A percentile compares a stretch with the other conserved stretches of the same genome.
These are phyloP conservation scores for Lepidium aucheri DNA, from an alignment of 345 rosid species.

Conservation along the genomic window DNA sequence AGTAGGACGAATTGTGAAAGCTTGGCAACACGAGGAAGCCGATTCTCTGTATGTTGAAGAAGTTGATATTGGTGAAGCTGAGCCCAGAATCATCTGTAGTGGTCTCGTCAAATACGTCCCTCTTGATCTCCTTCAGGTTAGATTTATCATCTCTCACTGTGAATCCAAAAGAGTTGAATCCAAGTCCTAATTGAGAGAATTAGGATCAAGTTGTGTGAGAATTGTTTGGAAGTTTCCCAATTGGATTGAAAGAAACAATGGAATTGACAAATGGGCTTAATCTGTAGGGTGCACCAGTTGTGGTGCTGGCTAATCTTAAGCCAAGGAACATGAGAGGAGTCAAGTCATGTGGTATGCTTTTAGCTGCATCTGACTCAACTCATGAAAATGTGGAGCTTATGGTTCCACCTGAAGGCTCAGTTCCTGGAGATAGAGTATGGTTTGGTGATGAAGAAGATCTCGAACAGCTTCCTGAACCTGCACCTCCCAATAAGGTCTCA, in stretches of 20 bases:
- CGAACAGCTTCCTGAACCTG: slow-evolving; percentile 48
- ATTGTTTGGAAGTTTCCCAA: background rate
- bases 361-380: slow-evolving; percentile 76
- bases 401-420: slow-evolving; percentile 60
- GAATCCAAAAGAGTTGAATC: background rate
- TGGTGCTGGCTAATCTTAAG: slow-evolving; percentile 81
- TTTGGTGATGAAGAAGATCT: slow-evolving; percentile 58
- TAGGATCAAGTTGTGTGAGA: background rate
- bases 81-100: slow-evolving; percentile 80
- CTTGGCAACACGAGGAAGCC: slow-evolving; percentile 93
- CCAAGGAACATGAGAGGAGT: slow-evolving; percentile 95
- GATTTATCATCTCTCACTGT: background rate
- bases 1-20: slow-evolving; percentile 74
- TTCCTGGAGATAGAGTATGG: slow-evolving; percentile 84
- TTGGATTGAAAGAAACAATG: background rate
- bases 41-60: slow-evolving; percentile 91
- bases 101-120: slow-evolving; percentile 84
- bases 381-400: slow-evolving; percentile 82
- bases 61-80: slow-evolving; percentile 76
- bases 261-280: too few species aligned
- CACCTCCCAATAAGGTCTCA: slow-evolving; percentile 72
- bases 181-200: background rate
- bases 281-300: slow-evolving; percentile 54
- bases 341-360: slow-evolving; percentile 82
- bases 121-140: slow-evolving; percentile 58